Evolutionary conservation across 23 red algal species (phyloP), one percentile per base, ranked within the genome.

Genomic region (Gracilariopsis chorda): DNA sequence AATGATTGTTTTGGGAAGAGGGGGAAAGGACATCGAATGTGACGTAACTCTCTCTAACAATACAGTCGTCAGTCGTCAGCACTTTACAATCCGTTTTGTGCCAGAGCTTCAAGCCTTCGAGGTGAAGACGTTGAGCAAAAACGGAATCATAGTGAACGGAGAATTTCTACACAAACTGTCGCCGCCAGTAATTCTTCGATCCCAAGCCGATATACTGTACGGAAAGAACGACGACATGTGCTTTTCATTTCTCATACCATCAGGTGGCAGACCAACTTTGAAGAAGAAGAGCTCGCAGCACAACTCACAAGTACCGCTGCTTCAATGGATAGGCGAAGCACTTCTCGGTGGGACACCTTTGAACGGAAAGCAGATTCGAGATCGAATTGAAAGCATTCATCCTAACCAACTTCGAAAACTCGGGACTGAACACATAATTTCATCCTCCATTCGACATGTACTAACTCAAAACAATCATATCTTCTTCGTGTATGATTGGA

Each of bases 381-480:
- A 40, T 16, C 28, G 49, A 28, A 78, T 89, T 63, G 69, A 78
- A 77, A 70, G 51, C n/a, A 70, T 35, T 7, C 85, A 78, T 68
- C 85, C 69, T 44, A 40, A 43, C 36, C 69, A 77, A 61, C 51
- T 89, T 39, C 44, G 44, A 14, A 56, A 61, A 23, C 35, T 89
- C 39, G 85, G 72, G 20, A 32, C 60, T 37, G 85, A 89, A 21
- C 45, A 36, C 51, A 62, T 55, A 49, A 61, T 89, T 19, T 33
- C 85, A 33, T 78, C 69, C 2, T 89, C 70, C 39, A 78, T 89
- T 62, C 85, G 85, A 9, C 84, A 89, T 39, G 69, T 89, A 34
- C 51, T 89, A 20, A 89, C 85, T 51, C 85, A 89, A 30, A 89
- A 89, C 62, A 69, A 89, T 89, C 85, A 89, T 53, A 78, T 89